Percentiles rank a stretch among this genome's conserved stretches.
These are phyloP conservation scores for Yarrowia galli DNA, from an alignment of 1,139 yeast species.

Conservation along the genomic window DNA sequence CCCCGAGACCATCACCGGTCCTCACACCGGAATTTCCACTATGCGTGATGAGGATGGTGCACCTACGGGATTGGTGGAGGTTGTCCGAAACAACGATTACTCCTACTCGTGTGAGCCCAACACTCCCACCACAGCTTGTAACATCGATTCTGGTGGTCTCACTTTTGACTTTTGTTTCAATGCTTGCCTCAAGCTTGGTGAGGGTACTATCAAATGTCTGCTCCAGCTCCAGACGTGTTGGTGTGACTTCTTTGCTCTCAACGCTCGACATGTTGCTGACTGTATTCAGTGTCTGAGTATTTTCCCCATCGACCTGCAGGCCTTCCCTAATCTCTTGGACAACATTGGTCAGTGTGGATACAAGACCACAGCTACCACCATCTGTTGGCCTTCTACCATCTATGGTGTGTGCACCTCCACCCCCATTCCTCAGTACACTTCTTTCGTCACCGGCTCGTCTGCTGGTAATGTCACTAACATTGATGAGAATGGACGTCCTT, in stretches of 20 bases:
- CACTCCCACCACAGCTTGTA: neutral
- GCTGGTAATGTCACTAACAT: neutral
- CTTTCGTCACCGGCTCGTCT: neutral
- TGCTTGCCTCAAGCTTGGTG: neutral
- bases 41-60: neutral
- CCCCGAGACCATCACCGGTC: conserved; percentile 1
- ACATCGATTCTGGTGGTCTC: neutral
- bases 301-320: neutral
- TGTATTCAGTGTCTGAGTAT: conserved; percentile 14
- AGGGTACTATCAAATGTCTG: conserved; percentile 6
- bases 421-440: conserved; percentile 24
- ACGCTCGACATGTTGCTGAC: neutral
- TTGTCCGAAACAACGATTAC: neutral
- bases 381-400: neutral
- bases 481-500: neutral
- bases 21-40: conserved; percentile 1
- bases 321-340: conserved; percentile 1
- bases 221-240: neutral
- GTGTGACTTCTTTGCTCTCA: conserved; percentile 12
- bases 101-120: neutral
- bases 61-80: neutral
- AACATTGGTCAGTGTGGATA: conserved; percentile 6
- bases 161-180: neutral
- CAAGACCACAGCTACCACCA: neutral
- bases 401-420: neutral